Percentiles rank a stretch among this genome's conserved stretches.
These are phyloP conservation scores for Epithemia pelagica DNA, from an alignment of 108 stramenopile genomes.

Conservation along the genomic window DNA sequence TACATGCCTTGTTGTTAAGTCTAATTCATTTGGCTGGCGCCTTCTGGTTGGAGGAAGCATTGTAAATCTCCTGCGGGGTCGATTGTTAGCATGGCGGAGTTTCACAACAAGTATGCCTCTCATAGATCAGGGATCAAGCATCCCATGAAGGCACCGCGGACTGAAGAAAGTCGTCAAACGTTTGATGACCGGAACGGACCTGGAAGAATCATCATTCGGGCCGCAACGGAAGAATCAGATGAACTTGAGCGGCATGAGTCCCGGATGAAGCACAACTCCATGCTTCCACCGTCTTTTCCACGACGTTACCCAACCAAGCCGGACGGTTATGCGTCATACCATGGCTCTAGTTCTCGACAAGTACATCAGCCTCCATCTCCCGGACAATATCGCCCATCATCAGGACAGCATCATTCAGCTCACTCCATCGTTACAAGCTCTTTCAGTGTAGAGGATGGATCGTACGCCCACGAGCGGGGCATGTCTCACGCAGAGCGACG, in stretches of 20 bases:
- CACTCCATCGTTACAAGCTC: constrained; percentile 14
- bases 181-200: neutral
- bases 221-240: neutral
- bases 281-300: neutral
- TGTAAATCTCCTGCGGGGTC: too few relatives aligned
- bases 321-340: neutral
- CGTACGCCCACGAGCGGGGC: neutral
- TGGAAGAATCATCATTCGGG: neutral
- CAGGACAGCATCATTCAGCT: neutral
- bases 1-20: too few relatives aligned
- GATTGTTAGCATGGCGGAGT: neutral
- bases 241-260: neutral
- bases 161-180: neutral
- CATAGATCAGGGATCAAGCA: neutral
- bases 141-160: neutral
- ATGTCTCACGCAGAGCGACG: neutral
- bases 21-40: too few relatives aligned
- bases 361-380: neutral
- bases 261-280: neutral
- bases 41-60: too few relatives aligned
- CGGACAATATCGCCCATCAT: neutral
- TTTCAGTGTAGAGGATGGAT: constrained; percentile 13
- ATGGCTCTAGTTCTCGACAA: neutral
- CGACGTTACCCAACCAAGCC: neutral
- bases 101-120: neutral